Conservation (phyloP, 1,284 basidiomycete species). For the Taiwanofungus camphoratus region DNA sequence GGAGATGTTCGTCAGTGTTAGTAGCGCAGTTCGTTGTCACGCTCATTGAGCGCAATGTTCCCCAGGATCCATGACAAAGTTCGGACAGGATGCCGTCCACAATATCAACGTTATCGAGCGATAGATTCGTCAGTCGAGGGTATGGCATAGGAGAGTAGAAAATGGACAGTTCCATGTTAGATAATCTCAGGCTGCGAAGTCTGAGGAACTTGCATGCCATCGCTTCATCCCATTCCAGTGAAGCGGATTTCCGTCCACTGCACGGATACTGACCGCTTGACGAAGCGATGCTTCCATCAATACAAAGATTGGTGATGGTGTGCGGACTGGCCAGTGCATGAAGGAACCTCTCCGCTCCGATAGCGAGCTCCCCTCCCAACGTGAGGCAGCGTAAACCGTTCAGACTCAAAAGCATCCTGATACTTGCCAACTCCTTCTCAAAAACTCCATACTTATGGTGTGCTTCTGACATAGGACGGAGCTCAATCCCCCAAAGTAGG, state of each 20-base stretch:
- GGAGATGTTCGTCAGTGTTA: constrained; percentile 35
- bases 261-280: constrained; percentile 6
- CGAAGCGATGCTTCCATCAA: constrained; percentile 34
- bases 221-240: constrained; percentile 29
- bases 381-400: constrained; percentile 35
- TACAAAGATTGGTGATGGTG: constrained; percentile 36
- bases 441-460: constrained; percentile 14
- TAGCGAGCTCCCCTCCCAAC: constrained; percentile 42
- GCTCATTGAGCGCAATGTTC: constrained; percentile 30
- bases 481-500: constrained; percentile 38
- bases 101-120: constrained; percentile 40
- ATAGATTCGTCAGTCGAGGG: constrained; percentile 32
- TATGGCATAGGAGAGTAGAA: constrained; percentile 22
- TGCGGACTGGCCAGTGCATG: constrained; percentile 35
- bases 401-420: constrained; percentile 38
- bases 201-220: constrained; percentile 25
- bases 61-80: constrained; percentile 33
- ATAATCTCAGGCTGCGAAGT: constrained; percentile 32
- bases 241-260: constrained; percentile 8
- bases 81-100: constrained; percentile 34
- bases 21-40: constrained; percentile 29
- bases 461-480: constrained; percentile 30
- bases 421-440: constrained; percentile 28
- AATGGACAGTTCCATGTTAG: constrained; percentile 40
- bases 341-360: constrained; percentile 42